Base-by-base conservation (phyloP, 768 basidiomycete species). In the Mycena olivaceomarginata region DNA sequence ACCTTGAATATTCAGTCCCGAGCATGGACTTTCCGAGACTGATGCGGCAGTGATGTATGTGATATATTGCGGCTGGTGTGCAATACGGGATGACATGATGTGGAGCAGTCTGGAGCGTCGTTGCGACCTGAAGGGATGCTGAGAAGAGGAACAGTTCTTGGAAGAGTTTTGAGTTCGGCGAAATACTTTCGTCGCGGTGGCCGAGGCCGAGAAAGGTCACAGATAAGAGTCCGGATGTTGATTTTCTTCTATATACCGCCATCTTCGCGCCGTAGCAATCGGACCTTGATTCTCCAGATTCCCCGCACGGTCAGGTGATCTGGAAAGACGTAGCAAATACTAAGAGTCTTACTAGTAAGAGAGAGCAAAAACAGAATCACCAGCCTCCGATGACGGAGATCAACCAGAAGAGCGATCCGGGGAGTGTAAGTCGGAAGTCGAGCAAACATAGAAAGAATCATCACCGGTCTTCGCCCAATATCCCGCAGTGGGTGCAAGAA, bases 11-110 rank as follows among this genome's bases (percentile, higher is more conserved):
- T 41, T 63, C 45, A 60, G 57, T 41, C 45, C n/a, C 69, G 56
- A 62, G 18, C 43, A 70, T 18, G 41, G 41, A 70, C 22, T 15
- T 25, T 70, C 67, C 67, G 70, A 48, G 46, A 25, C 62, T 37
- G 71, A 31, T 31, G 31, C 31, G 31, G 31, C 31, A 59, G 43
- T 62, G 69, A 63, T 40, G 62, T 12, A 41, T 39, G 59, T 25
- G 25, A 57, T 56, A 45, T 2, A 37, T 53, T 45, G 51, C 31
- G 15, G 46, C 15, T n/a, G 64, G 59, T 39, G 20, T 40, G 5
- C 62, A 43, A n/a, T 64, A 43, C 62, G 62, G 62, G 62, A 63
- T 41, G 15, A n/a, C 62, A 8, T 41, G 40, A 20, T 43, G 40
- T 64, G 62, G 62, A 64, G 62, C 40, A 9, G 40, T 9, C 31